Evolutionary conservation across 1,284 basidiomycete genomes (phyloP).

Genomic region (Naganishia sp.): DNA sequence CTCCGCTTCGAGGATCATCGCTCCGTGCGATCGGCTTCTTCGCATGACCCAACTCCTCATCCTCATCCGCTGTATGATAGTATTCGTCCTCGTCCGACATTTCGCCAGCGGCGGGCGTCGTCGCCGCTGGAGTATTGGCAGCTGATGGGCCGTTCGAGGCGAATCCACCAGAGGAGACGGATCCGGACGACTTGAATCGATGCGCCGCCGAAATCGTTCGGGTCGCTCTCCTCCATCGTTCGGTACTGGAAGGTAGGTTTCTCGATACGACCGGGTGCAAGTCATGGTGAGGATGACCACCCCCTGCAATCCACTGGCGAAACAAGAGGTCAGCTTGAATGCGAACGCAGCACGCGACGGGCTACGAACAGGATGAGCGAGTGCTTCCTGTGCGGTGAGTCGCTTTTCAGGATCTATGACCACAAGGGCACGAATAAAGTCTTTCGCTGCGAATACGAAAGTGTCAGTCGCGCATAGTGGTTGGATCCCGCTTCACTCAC

Average conservation of each 20-base stretch:
- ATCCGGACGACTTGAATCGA: conserved; percentile 24
- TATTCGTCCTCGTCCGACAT: conserved; percentile 7
- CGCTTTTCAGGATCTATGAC: conserved; percentile 71
- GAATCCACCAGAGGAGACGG: conserved; percentile 22
- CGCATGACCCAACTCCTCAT: neutral
- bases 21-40: neutral
- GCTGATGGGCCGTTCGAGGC: neutral
- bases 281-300: conserved; percentile 61
- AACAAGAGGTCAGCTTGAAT: conserved; percentile 13
- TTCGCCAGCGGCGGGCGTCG: neutral
- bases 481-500: conserved; percentile 51
- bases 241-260: conserved; percentile 59
- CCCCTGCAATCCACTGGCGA: conserved; percentile 56
- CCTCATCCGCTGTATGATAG: conserved; percentile 27
- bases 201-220: conserved; percentile 21
- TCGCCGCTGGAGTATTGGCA: conserved; percentile 1
- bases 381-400: conserved; percentile 72
- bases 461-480: conserved; percentile 27
- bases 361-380: conserved; percentile 60
- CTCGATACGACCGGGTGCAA: conserved; percentile 69
- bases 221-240: conserved; percentile 24
- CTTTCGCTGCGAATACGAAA: conserved; percentile 63
- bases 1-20: conserved; percentile 21
- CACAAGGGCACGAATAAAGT: conserved; percentile 75
- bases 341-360: neutral